These are phyloP conservation scores for Camelina hispida DNA, from an alignment of 345 rosid genomes.

Conservation along the genomic window DNA sequence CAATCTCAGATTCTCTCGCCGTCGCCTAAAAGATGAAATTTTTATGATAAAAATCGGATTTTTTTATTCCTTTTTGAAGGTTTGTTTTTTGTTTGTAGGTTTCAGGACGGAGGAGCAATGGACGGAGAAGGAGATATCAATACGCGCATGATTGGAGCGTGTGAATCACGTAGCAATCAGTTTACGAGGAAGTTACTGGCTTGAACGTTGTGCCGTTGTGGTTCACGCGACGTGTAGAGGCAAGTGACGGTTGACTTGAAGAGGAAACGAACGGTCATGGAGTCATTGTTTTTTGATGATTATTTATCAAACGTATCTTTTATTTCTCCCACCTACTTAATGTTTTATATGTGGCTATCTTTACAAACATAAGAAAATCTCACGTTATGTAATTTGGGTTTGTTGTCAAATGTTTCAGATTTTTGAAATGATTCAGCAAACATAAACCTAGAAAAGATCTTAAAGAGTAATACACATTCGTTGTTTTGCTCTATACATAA, in stretches of 20 bases:
- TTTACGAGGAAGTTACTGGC: neutral
- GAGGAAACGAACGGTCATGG: conserved; percentile 37
- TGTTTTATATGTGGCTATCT: neutral
- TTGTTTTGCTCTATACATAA: conserved; percentile 15
- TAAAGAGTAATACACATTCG: conserved; percentile 19
- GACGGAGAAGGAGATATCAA: conserved; percentile 21
- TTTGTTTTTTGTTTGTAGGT: conserved; percentile 24
- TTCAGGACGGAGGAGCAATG: conserved; percentile 36
- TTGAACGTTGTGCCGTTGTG: conserved; percentile 32
- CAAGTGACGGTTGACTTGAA: conserved; percentile 38
- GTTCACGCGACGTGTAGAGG: conserved; percentile 34
- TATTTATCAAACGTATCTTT: neutral
- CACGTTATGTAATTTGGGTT: too few species aligned
- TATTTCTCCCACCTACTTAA: conserved; percentile 12
- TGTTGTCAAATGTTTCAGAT: neutral
- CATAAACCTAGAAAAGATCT: conserved; percentile 1
- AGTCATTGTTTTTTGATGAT: conserved; percentile 30
- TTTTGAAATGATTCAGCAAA: neutral
- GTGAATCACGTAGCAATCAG: conserved; percentile 27
- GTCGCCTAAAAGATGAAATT: conserved; percentile 19
- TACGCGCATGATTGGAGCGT: conserved; percentile 37
- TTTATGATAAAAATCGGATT: conserved; percentile 12
- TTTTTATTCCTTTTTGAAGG: conserved; percentile 24
- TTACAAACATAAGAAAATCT: neutral
- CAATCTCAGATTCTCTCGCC: conserved; percentile 28